Conservation (phyloP, 192 early-diverging fungal genomes). For the Anaeromyces robustus region DNA sequence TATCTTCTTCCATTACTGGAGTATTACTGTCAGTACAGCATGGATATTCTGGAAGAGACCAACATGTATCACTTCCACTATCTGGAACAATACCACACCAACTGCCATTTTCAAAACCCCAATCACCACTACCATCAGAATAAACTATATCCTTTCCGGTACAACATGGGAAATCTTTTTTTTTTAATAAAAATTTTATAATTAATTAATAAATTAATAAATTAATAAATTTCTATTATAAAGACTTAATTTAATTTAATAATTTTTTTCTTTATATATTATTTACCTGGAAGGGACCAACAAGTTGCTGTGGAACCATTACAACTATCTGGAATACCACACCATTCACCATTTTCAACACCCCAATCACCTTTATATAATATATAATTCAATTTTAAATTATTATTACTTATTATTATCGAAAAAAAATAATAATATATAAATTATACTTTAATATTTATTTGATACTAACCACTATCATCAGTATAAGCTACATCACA, state of each 20-base stretch:
- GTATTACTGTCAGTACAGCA: background rate
- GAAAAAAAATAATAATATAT: background rate
- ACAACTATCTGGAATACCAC: background rate
- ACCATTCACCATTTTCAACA: background rate
- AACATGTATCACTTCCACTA: background rate
- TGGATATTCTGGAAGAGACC: background rate
- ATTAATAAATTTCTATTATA: background rate
- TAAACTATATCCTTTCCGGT: background rate
- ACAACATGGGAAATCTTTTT: background rate
- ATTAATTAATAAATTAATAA: background rate
- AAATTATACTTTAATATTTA: too few species aligned
- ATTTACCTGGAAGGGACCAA: background rate
- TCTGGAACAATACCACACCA: background rate
- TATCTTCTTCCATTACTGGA: background rate
- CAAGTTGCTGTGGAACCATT: background rate
- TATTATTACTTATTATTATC: background rate
- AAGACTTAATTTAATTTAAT: background rate
- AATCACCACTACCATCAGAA: background rate
- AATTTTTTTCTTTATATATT: background rate
- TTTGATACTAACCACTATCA: background rate
- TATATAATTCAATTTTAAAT: background rate
- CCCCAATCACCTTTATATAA: background rate
- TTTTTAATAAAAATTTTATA: background rate
- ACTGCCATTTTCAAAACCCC: background rate
- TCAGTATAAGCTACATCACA: background rate